Evolutionary conservation across 306 rosid species (phyloP).

Genomic region (Medicago ruthenica): DNA sequence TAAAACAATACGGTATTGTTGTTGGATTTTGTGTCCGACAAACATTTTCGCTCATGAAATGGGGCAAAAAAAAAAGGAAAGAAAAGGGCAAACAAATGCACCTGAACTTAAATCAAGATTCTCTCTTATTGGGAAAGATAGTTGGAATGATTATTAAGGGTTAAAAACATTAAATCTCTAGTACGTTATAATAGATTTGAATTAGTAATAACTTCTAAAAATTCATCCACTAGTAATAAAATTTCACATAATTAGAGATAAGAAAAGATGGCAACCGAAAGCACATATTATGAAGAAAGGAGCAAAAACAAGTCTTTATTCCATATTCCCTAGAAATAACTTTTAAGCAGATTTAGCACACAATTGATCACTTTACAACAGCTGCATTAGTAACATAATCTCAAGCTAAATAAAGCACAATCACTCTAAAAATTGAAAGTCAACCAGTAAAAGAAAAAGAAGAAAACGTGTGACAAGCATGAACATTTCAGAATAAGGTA

Average conservation of each 20-base stretch:
- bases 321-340: constrained; percentile 31
- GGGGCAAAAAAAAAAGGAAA: background rate
- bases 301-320: constrained; percentile 36
- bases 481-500: no score
- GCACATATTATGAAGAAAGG: background rate
- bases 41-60: no score
- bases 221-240: background rate
- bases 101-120: constrained; percentile 10
- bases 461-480: constrained; percentile 26
- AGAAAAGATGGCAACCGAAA: constrained; percentile 22
- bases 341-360: constrained; percentile 9
- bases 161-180: background rate
- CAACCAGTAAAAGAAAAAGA: background rate
- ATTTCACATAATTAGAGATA: constrained; percentile 22
- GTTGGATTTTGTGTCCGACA: no score
- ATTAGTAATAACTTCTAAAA: constrained; percentile 14
- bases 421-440: no score
- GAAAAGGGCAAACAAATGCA: constrained; percentile 18
- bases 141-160: background rate
- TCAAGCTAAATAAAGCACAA: no score
- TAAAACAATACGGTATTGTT: no score
- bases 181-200: background rate
- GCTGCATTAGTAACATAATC: background rate
- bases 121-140: background rate
- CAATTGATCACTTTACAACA: constrained; percentile 27